Base-by-base conservation (phyloP, 306 rosid species). In the Prunus dulcis region DNA sequence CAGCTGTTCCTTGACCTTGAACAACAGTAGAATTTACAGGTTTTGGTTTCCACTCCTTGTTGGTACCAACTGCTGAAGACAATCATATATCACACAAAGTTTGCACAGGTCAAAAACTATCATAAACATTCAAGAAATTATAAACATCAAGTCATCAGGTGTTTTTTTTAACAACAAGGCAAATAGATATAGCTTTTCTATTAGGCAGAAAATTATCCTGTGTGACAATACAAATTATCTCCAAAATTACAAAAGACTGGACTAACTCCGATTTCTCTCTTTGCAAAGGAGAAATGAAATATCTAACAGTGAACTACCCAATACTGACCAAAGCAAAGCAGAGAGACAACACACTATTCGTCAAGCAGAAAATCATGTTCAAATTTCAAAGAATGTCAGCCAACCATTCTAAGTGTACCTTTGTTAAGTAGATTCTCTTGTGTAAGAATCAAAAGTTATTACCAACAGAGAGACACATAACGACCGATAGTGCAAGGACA, bases 31-130 rank as follows among this genome's bases (percentile, higher is more conserved):
- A 61, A 83, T 72, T 78, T 28, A 86, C 81, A 38, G 95, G 82
- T 86, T 96, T 96, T 25, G 99, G 99, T 80, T 92, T 96, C 99
- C 99, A 95, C 81, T 95, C 99, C 88, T 92, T 95, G 80, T 79
- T 95, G 80, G 97, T 85, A 87, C 92, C 91, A 82, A 88, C 97
- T 90, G 97, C 75, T 49, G 74, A 76, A 83, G 79, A 87, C 72
- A 38, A 38, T 38, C 43, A 84, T 46, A 83, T 74, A 79, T 18
- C 76, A 72, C 7, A 74, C 74, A 80, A 83, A 79, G 65, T 63
- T 71, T 73, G 75, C 51, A 51, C 73, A 81, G 76, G 81, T 74
- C 79, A 72, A 72, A 74, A 60, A 69, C 56, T 62, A 78, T 71
- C 65, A 73, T 69, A 75, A 30, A 57, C 58, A 67, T 64, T 13